Evolutionary conservation across 2,329 filamentous ascomycete species (phyloP), one percentile per base, ranked within the genome.

Genomic region (Rachicladosporium sp.): DNA sequence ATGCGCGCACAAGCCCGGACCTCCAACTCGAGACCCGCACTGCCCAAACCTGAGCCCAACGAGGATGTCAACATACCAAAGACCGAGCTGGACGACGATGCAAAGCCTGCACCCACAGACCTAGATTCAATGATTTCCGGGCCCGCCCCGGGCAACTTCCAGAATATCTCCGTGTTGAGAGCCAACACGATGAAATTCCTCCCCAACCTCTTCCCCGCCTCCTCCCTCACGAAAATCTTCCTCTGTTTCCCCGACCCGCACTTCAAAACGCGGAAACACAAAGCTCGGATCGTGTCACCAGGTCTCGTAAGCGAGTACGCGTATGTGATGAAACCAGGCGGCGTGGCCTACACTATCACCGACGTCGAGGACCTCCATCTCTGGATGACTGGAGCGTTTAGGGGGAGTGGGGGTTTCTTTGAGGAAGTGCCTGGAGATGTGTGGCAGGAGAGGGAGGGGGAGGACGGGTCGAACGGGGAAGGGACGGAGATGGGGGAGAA

Each of bases 131-230:
- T n/a, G n/a, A n/a, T n/a, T n/a, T n/a, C n/a, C n/a, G n/a, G n/a
- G n/a, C 27, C 49, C 51, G 31, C 61, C 10, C 51, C 58, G 0
- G 58, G 60, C 11, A 61, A 67, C 35, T 96, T 86, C 60, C 81
- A 93, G 56, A 98, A 98, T 60, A 80, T 89, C 39, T 79, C 82
- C 29, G 93, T 86, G 57, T 69, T 98, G 35, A 80, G 91, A 46
- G 84, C 85, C 49, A 98, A 98, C 66, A 85, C 86, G 4, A 98
- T 98, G 91, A 98, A 98, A 61, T 98, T 96, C 62, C 69, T 98
- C n/a, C 89, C 93, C 46, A 96, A 98, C 58, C 94, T 95, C 70
- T 96, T 98, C 69, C 68, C 65, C 40, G 82, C 80, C 54, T 70
- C 66, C 10, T 88, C 95, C 58, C 75, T 98, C 10, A 75, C 73